Conservation (phyloP, 805 yeast genomes). For the Kuraishia piskuri region DNA sequence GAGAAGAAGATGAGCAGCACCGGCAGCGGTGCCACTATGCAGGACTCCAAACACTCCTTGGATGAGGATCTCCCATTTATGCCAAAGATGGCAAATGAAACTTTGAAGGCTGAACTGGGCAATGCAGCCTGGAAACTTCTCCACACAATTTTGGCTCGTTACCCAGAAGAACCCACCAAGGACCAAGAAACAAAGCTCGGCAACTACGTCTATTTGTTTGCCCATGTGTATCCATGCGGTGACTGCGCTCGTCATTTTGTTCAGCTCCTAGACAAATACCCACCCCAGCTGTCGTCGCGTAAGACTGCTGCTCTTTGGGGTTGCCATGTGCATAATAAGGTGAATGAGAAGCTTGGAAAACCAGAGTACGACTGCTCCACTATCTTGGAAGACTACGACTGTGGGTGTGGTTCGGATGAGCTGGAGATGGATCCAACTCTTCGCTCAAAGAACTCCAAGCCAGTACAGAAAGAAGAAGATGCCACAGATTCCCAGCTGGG, state of each 20-base stretch:
- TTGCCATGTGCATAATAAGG: constrained; percentile 83
- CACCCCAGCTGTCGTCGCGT: constrained; percentile 77
- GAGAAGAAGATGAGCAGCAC: neutral
- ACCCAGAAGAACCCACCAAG: constrained; percentile 71
- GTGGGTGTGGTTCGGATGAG: constrained; percentile 87
- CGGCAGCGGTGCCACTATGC: neutral
- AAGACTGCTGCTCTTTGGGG: constrained; percentile 93
- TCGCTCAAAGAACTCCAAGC: constrained; percentile 12
- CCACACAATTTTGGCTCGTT: constrained; percentile 88
- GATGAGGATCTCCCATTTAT: constrained; percentile 46
- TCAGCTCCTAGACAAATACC: constrained; percentile 55
- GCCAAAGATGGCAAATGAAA: constrained; percentile 89
- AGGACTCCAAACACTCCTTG: neutral
- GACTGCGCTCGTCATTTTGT: constrained; percentile 94
- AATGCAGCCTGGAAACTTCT: constrained; percentile 86
- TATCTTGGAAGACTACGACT: constrained; percentile 85
- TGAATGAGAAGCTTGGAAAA: constrained; percentile 64
- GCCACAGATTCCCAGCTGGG: neutral
- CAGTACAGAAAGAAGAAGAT: neutral
- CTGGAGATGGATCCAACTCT: constrained; percentile 31
- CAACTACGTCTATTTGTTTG: constrained; percentile 64
- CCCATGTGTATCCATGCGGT: constrained; percentile 93
- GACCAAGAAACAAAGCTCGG: constrained; percentile 56
- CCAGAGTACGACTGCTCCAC: constrained; percentile 75
- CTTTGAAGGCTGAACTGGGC: constrained; percentile 66